Evolutionary conservation across 192 early-diverging fungal genomes (phyloP), one percentile per base, ranked within the genome.

Genomic region (Coemansia sp.): DNA sequence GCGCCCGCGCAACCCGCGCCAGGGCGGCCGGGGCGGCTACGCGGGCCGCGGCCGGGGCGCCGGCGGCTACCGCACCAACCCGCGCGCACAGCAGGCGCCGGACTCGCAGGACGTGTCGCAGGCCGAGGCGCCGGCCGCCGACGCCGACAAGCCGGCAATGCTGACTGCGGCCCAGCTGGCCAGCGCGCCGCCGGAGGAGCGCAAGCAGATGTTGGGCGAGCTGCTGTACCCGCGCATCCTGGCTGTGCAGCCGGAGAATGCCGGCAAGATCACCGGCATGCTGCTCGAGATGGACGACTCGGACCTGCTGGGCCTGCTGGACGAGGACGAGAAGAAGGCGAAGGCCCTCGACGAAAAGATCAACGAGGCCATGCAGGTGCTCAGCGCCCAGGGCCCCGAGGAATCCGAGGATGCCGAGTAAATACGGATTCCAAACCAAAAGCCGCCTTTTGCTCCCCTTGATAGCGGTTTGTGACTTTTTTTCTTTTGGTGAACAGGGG

Each of bases 201-300:
- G 97, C 80, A 99, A 99, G 81, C 91, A 91, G 67, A 86, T 92
- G 78, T 85, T 99, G 20, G 97, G 97, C 56, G 95, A 99, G 81
- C 83, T 86, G 41, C 81, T 99, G 41, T 99, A 91, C 79, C 93
- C 93, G 9, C 79, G 87, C 38, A 93, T 99, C 57, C 78, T 83
- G 53, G 53, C 35, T 10, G 58, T 60, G 34, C 82, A 90, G 66
- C 83, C 84, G 45, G 80, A 85, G 25, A 75, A 81, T 52, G 92
- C 95, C 49, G 92, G 93, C 61, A 97, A 99, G 87, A 92, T 99
- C 70, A 97, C 95, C 26, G 97, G 97, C 54, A 97, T 99, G 95
- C 82, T 95, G 50, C 81, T 97, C 44, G 95, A 99, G 79, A 99
- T 97, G 95, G 93, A 97, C 70, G 93, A 94, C 65, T 70, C 82